Conservation (phyloP, 2,329 filamentous ascomycete genomes). For the Alternaria arborescens region DNA sequence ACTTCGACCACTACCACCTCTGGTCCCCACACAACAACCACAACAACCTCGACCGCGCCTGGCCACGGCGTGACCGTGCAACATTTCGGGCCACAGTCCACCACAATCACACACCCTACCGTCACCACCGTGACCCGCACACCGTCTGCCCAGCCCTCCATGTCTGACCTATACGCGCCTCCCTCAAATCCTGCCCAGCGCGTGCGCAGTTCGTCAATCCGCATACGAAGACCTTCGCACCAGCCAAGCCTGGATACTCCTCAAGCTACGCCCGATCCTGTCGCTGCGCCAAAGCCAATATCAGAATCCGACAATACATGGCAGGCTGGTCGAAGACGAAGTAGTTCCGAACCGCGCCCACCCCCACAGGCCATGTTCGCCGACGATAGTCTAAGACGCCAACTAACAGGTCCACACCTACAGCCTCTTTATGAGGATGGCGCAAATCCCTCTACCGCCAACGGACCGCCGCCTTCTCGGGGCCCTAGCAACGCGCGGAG, state of each 20-base stretch:
- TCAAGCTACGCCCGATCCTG: constrained; percentile 4
- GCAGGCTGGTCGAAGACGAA: constrained; percentile 38
- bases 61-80: constrained; percentile 32
- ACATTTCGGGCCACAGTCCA: constrained; percentile 34
- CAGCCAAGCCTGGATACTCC: constrained; percentile 10
- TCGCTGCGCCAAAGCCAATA: constrained; percentile 5
- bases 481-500: constrained; percentile 26
- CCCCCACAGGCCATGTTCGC: constrained; percentile 32
- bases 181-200: constrained; percentile 20
- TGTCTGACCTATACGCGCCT: constrained; percentile 15
- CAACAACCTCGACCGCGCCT: constrained; percentile 32
- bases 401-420: constrained; percentile 37
- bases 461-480: constrained; percentile 26
- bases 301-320: constrained; percentile 21
- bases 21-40: constrained; percentile 41
- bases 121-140: constrained; percentile 38
- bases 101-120: constrained; percentile 39
- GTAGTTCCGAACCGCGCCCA: constrained; percentile 45
- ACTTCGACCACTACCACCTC: constrained; percentile 35
- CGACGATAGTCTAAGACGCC: constrained; percentile 38
- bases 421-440: constrained; percentile 46
- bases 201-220: constrained; percentile 39
- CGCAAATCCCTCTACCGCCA: constrained; percentile 12
- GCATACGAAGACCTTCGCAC: constrained; percentile 34
- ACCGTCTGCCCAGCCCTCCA: constrained; percentile 21